Evolutionary conservation across 495 filamentous ascomycete genomes (phyloP).

Genomic region (Daldinia decipiens): DNA sequence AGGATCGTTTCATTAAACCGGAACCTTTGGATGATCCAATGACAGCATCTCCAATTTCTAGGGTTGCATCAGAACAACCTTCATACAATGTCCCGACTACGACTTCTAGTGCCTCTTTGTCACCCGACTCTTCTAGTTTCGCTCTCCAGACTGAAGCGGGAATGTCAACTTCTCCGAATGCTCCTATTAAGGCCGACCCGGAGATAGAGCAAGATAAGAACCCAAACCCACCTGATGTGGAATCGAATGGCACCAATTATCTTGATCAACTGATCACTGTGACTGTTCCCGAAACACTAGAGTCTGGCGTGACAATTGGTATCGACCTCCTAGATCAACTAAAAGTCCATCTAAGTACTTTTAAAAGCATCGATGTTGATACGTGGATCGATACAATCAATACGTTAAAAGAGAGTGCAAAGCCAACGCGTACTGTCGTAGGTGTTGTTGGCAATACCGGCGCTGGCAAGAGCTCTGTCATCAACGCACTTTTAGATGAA

Average conservation of each 20-base stretch:
- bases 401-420: constrained; percentile 38
- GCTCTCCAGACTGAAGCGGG: not conserved
- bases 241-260: not conserved
- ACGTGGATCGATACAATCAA: constrained; percentile 59
- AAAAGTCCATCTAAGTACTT: constrained; percentile 7
- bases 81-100: not conserved
- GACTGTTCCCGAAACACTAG: constrained; percentile 40
- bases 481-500: constrained; percentile 69
- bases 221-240: not conserved
- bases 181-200: not conserved
- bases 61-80: not conserved
- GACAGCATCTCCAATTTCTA: not conserved
- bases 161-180: not conserved
- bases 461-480: constrained; percentile 68
- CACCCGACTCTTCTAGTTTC: not conserved
- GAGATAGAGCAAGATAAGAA: not conserved
- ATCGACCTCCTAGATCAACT: constrained; percentile 44
- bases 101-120: not conserved
- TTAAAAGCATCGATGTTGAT: constrained; percentile 22
- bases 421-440: constrained; percentile 57
- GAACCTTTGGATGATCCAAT: not conserved
- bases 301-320: constrained; percentile 46
- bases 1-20: not conserved
- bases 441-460: constrained; percentile 69
- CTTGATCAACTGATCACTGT: constrained; percentile 18